phyloP scores from a whole-genome alignment of 139 green algal genomes.

The Chlamydomonas incerta region DNA sequence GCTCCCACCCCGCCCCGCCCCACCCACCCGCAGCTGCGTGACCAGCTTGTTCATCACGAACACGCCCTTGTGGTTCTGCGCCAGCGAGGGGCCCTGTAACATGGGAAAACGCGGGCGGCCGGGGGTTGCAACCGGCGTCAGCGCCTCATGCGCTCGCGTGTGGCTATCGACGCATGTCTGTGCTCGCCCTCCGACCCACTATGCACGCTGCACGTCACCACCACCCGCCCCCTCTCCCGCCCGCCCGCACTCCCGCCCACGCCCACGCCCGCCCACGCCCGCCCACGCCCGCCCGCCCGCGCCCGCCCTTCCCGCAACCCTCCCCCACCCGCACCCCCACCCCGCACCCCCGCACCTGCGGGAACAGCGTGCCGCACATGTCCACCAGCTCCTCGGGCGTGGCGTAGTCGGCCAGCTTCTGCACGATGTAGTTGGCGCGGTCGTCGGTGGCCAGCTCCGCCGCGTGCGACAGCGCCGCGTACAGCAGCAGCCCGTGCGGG shows the following conservation, averaged over 20 bases:
- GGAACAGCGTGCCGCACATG: conserved; percentile 13
- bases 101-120: background rate
- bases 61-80: conserved; percentile 49
- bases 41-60: conserved; percentile 45
- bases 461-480: conserved; percentile 19
- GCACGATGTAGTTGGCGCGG: conserved; percentile 45
- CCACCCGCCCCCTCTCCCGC: no score
- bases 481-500: conserved; percentile 38
- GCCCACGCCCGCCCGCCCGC: background rate
- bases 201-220: no score
- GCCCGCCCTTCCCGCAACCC: background rate
- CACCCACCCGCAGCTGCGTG: background rate
- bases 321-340: background rate
- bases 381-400: conserved; percentile 29
- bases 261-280: no score
- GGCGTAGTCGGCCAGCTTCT: conserved; percentile 42
- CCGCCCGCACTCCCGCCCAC: no score
- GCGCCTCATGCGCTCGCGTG: no score
- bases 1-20: no score
- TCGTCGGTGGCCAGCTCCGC: conserved; percentile 49
- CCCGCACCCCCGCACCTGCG: background rate
- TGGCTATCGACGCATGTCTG: no score
- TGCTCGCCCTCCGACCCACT: no score
- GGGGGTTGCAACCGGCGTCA: no score
- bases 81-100: conserved; percentile 10